phyloP scores from a whole-genome alignment of 345 rosid species.

The Eucalyptus paniculata region DNA sequence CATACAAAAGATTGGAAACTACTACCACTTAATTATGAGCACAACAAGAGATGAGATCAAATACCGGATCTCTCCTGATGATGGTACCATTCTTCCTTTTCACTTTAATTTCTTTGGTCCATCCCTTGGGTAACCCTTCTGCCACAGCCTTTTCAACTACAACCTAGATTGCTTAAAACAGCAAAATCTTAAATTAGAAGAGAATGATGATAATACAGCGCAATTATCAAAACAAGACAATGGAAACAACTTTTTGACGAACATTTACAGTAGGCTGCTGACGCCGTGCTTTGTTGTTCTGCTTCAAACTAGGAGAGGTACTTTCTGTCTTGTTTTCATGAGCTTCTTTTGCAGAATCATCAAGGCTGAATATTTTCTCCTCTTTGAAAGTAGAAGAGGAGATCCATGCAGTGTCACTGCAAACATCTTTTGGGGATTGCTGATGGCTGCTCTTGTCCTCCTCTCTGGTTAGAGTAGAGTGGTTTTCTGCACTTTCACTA shows the following conservation, averaged over 20 bases:
- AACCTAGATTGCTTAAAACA: conserved; percentile 39
- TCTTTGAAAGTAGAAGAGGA: neutral
- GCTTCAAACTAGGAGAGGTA: neutral
- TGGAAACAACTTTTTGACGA: neutral
- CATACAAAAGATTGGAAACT: neutral
- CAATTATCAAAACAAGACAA: neutral
- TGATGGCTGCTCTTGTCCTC: neutral
- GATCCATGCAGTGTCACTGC: neutral
- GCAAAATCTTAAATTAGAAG: conserved; percentile 1
- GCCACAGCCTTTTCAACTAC: conserved; percentile 40
- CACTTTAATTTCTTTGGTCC: conserved; percentile 70
- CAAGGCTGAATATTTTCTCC: neutral
- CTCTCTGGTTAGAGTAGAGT: neutral
- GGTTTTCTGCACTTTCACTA: neutral
- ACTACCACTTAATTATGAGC: neutral
- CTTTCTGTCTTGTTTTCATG: neutral
- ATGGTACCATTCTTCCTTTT: conserved; percentile 33
- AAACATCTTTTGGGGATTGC: neutral
- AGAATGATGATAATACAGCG: neutral
- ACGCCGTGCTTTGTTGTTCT: neutral
- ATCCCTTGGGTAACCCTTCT: conserved; percentile 77
- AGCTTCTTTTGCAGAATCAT: neutral
- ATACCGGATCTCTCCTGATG: conserved; percentile 63
- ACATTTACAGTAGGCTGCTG: conserved; percentile 5
- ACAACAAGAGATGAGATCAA: neutral